These are phyloP conservation scores for Thymus mandschuricus DNA, from an alignment of 257 asterid species.

Conservation along the genomic window DNA sequence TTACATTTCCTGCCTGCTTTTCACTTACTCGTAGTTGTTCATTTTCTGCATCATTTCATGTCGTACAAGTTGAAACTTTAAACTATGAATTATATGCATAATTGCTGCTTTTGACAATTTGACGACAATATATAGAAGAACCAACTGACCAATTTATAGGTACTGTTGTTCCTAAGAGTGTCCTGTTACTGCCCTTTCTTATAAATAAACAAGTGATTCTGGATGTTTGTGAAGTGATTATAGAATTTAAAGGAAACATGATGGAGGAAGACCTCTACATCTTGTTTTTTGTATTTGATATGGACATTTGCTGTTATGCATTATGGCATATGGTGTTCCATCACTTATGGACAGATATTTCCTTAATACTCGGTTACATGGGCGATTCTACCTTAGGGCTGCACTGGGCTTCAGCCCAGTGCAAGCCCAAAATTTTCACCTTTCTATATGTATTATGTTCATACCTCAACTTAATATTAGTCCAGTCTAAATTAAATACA, in stretches of 20 bases:
- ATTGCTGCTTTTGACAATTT: slow-evolving; percentile 8
- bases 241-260: background rate
- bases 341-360: background rate
- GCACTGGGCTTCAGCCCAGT: too few species aligned
- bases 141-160: background rate
- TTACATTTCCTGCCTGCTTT: slow-evolving; percentile 14
- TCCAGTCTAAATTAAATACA: too few species aligned
- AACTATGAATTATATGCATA: slow-evolving; percentile 10
- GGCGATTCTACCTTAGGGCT: too few species aligned
- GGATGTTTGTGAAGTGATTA: slow-evolving; percentile 8
- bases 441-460: too few species aligned
- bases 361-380: background rate
- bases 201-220: slow-evolving; percentile 9
- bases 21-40: slow-evolving; percentile 5
- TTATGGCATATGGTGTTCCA: background rate
- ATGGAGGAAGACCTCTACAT: background rate
- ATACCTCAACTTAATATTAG: too few species aligned
- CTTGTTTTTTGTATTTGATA: background rate
- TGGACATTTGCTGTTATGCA: background rate
- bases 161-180: background rate
- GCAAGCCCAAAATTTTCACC: too few species aligned
- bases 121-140: background rate
- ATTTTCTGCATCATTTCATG: background rate
- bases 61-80: background rate
- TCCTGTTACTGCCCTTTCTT: background rate